Percentiles rank a stretch among this genome's conserved stretches.
These are phyloP conservation scores for Pascua guehoae DNA, from an alignment of 1,284 basidiomycete genomes.

Conservation along the genomic window DNA sequence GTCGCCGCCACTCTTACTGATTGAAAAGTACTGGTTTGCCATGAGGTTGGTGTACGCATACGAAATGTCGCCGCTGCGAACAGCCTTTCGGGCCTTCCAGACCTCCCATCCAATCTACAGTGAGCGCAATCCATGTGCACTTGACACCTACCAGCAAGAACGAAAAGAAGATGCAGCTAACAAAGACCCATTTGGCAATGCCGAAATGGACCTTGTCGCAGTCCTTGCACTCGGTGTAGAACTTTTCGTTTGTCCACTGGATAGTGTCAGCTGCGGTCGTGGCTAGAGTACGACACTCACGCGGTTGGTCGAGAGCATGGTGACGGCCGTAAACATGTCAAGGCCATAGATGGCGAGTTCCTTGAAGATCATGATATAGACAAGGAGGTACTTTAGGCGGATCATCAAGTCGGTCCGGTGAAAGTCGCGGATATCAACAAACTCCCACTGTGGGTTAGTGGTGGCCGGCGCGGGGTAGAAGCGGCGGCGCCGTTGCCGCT, in stretches of 20 bases:
- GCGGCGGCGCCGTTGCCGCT: background rate
- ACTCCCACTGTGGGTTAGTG: slow-evolving; percentile 74
- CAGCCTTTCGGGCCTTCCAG: slow-evolving; percentile 86
- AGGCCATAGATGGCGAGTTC: slow-evolving; percentile 92
- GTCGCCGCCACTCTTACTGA: slow-evolving; percentile 45
- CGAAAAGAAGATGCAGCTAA: slow-evolving; percentile 95
- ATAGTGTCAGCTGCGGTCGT: background rate
- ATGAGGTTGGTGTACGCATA: slow-evolving; percentile 96
- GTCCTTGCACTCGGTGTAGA: slow-evolving; percentile 55
- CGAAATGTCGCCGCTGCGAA: slow-evolving; percentile 90
- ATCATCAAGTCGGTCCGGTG: slow-evolving; percentile 79
- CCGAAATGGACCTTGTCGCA: slow-evolving; percentile 84
- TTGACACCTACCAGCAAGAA: slow-evolving; percentile 72
- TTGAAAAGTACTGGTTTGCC: slow-evolving; percentile 91
- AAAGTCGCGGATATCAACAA: slow-evolving; percentile 85
- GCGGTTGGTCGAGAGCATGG: slow-evolving; percentile 84
- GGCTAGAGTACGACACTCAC: slow-evolving; percentile 18
- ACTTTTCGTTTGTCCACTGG: slow-evolving; percentile 9
- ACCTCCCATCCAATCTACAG: slow-evolving; percentile 73
- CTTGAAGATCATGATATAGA: slow-evolving; percentile 89
- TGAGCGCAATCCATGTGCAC: slow-evolving; percentile 5
- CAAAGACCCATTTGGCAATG: slow-evolving; percentile 92
- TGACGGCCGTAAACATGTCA: slow-evolving; percentile 96
- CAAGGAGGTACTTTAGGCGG: slow-evolving; percentile 84
- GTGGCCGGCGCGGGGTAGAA: slow-evolving; percentile 14